A percentile compares a stretch with the other conserved stretches of the same genome.
Conservation (phyloP, 768 basidiomycete genomes). For the Porphyrellus cyaneotinctus region DNA sequence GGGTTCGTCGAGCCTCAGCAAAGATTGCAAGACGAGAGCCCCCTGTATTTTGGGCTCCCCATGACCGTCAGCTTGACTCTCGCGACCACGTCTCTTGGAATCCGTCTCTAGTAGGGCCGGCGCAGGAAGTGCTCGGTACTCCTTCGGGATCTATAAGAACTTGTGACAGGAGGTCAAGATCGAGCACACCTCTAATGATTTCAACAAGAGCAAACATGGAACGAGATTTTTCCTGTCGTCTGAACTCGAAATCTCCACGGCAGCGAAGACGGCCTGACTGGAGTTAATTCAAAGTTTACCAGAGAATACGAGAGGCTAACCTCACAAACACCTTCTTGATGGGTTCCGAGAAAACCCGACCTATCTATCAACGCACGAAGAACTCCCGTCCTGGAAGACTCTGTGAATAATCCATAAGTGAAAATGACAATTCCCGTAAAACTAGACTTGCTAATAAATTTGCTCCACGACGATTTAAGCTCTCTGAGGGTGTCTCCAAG, state of each 20-base stretch:
- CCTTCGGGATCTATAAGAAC: constrained; percentile 17
- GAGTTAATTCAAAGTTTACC: constrained; percentile 5
- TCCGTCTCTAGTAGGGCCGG: constrained; percentile 7
- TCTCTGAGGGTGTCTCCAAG: constrained; percentile 57
- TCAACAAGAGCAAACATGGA: constrained; percentile 60
- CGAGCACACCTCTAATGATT: constrained; percentile 45
- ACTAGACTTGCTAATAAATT: constrained; percentile 60
- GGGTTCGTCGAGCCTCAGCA: constrained; percentile 65
- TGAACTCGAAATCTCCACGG: constrained; percentile 50
- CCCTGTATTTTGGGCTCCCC: constrained; percentile 78
- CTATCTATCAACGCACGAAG: constrained; percentile 74
- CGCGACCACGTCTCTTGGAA: constrained; percentile 12
- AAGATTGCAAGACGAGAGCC: constrained; percentile 77
- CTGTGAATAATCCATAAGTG: constrained; percentile 32
- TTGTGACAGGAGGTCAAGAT: background rate
- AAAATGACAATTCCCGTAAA: background rate
- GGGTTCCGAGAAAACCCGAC: constrained; percentile 43
- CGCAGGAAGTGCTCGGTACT: constrained; percentile 13
- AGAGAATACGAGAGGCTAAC: constrained; percentile 38
- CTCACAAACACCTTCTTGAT: constrained; percentile 50
- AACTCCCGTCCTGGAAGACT: constrained; percentile 71
- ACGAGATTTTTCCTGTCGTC: constrained; percentile 56
- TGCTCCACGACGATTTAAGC: constrained; percentile 53
- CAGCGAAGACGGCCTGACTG: constrained; percentile 52
- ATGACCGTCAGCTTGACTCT: constrained; percentile 29